These are phyloP conservation scores for Phytophthora nicotianae DNA, from an alignment of 352 stramenopile genomes.

Conservation along the genomic window DNA sequence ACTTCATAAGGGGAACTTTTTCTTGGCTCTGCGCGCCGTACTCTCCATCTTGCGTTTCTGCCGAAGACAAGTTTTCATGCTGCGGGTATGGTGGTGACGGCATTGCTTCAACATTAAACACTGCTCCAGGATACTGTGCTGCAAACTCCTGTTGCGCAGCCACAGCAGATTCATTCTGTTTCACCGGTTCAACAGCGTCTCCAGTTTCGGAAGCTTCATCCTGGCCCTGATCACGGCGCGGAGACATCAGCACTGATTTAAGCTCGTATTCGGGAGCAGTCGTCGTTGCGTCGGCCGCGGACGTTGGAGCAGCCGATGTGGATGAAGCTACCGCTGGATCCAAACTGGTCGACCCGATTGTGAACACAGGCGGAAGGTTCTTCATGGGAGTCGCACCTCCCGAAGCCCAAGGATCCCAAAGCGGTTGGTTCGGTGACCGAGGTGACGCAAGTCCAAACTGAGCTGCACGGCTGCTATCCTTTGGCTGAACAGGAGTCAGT, in stretches of 20 bases:
- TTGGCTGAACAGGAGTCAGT: constrained; percentile 5
- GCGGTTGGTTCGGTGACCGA: constrained; percentile 35
- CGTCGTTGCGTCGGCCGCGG: background rate
- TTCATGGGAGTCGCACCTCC: constrained; percentile 42
- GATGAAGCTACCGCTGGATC: constrained; percentile 32
- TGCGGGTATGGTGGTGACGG: constrained; percentile 19
- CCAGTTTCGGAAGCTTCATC: constrained; percentile 10
- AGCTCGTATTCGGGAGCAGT: constrained; percentile 40
- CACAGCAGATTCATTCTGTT: constrained; percentile 12
- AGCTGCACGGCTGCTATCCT: constrained; percentile 12
- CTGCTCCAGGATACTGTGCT: constrained; percentile 21
- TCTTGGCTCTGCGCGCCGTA: constrained; percentile 17
- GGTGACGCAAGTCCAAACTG: constrained; percentile 36
- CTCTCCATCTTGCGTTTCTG: constrained; percentile 5
- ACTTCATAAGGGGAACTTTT: constrained; percentile 12
- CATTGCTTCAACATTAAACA: constrained; percentile 28
- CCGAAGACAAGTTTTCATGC: constrained; percentile 13
- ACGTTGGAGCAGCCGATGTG: constrained; percentile 8
- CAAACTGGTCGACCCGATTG: constrained; percentile 34
- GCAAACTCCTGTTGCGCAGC: constrained; percentile 7
- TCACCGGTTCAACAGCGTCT: background rate
- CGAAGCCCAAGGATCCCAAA: constrained; percentile 56
- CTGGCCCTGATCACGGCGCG: constrained; percentile 19
- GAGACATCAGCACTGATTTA: constrained; percentile 41
- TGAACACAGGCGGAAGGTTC: constrained; percentile 40